These are phyloP conservation scores for Populus hybrid DNA, from an alignment of 441 rosid species.

Conservation along the genomic window DNA sequence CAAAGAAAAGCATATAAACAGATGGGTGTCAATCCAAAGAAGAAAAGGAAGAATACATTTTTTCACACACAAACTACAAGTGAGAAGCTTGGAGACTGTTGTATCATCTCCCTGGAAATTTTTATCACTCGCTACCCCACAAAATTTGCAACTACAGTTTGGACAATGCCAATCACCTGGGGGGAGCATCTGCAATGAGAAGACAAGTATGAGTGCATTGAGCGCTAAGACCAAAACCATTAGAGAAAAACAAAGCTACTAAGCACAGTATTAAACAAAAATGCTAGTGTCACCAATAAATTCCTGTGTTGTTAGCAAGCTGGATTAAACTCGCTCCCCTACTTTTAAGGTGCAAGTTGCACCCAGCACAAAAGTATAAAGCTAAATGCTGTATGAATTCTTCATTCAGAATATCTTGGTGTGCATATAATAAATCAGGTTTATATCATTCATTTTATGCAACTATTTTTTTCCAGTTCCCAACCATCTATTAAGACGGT, in stretches of 20 bases:
- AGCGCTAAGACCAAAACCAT: neutral
- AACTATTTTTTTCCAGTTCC: neutral
- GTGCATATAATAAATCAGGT: neutral
- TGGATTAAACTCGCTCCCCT: neutral
- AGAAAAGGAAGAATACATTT: conserved; percentile 52
- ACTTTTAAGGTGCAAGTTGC: neutral
- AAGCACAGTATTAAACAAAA: conserved; percentile 2
- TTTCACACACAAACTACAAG: conserved; percentile 78
- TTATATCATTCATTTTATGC: neutral
- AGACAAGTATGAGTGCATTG: conserved; percentile 5
- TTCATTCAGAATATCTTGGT: conserved; percentile 8
- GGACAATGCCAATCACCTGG: conserved; percentile 96
- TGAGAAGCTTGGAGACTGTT: conserved; percentile 31
- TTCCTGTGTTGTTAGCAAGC: neutral
- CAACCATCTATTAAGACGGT: neutral
- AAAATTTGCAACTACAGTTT: conserved; percentile 88
- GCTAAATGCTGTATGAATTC: neutral
- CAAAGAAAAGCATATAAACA: conserved; percentile 4
- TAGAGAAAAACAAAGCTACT: neutral
- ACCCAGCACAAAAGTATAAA: conserved; percentile 5
- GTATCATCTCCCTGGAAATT: conserved; percentile 33
- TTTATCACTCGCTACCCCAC: conserved; percentile 49
- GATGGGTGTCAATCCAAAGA: conserved; percentile 22
- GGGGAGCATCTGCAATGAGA: conserved; percentile 73
- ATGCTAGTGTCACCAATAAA: neutral